Conservation (phyloP, 108 stramenopile species). For the Fistulifera pelliculosa region DNA sequence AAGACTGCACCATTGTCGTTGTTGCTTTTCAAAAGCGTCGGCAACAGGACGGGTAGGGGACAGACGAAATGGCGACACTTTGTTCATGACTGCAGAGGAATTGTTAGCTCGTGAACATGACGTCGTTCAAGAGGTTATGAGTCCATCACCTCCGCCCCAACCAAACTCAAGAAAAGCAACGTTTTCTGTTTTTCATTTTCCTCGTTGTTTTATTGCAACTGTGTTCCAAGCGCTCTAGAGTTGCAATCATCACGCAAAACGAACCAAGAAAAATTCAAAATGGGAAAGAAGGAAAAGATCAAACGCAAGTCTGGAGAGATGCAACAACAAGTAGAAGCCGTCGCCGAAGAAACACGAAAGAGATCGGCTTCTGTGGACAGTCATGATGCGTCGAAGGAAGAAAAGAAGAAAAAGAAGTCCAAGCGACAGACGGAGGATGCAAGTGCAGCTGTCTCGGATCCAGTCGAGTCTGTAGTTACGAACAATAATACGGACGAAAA, state of each 20-base stretch:
- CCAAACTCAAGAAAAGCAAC: no score
- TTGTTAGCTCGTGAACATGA: no score
- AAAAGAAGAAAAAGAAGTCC: constrained; percentile 11
- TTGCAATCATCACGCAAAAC: no score
- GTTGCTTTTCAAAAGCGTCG: no score
- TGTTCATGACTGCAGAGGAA: no score
- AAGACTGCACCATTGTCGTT: no score
- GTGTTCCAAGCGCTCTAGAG: no score
- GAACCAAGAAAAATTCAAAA: not conserved
- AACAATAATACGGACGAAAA: constrained; percentile 16
- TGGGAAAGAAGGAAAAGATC: constrained; percentile 17
- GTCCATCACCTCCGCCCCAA: no score
- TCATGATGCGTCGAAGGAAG: constrained; percentile 10
- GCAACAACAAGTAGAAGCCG: constrained; percentile 1
- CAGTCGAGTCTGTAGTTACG: not conserved
- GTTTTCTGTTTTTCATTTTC: not conserved
- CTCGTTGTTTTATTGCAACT: not conserved
- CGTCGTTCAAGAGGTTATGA: no score
- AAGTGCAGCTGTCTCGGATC: constrained; percentile 6
- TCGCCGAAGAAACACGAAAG: not conserved
- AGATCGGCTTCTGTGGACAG: not conserved
- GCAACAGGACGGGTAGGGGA: no score
- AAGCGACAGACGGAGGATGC: constrained; percentile 12
- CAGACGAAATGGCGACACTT: no score
- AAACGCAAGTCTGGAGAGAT: constrained; percentile 9